Evolutionary conservation across 768 basidiomycete species (phyloP), one percentile per base, ranked within the genome.

Genomic region (Ramaria rubella): DNA sequence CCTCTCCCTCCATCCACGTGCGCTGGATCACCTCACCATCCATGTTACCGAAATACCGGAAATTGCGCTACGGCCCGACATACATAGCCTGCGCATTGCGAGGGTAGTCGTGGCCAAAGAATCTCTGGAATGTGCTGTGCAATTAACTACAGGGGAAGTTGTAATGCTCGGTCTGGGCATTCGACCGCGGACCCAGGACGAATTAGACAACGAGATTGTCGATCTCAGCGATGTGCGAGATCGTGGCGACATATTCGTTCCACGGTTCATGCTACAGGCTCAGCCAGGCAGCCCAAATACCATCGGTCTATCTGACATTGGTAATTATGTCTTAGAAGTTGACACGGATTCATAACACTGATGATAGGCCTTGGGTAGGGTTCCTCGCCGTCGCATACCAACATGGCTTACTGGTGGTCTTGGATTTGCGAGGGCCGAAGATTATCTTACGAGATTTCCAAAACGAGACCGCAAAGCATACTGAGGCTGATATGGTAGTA

Each of bases 351-450:
- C 21, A 30, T 19, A 26, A 8, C 21, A 26, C 23, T 19, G 27
- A 48, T 48, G 46, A 48, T 48, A 27, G 6, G 7, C 23, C 17
- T 7, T 42, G 40, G 6, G 43, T 59, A 91, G 90, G 89, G 4
- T 91, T 94, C 68, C 68, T 91, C 43, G 89, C 91, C 1, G 75
- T 84, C 2, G 82, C 85, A 3, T 90, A 86, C 66, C 65, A 68
- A 5, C 77, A 80, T 48, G 83, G 81, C 1, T 72, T 77, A 1
- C 55, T 94, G 21, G 70, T 78, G 31, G 71, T 93, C 30, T 66
- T 93, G 17, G 87, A 94, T 64, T 75, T 92, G 77, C 77, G 89
- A 23, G 86, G 81, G 1, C 90, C 90, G 1, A 76, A 77, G 12
- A 71, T 92, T 11, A 77, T 92, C 11, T 70, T 86, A 1, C 75